Base-by-base conservation (phyloP, 202 grass and related monocot species). In the Panicum virgatum region DNA sequence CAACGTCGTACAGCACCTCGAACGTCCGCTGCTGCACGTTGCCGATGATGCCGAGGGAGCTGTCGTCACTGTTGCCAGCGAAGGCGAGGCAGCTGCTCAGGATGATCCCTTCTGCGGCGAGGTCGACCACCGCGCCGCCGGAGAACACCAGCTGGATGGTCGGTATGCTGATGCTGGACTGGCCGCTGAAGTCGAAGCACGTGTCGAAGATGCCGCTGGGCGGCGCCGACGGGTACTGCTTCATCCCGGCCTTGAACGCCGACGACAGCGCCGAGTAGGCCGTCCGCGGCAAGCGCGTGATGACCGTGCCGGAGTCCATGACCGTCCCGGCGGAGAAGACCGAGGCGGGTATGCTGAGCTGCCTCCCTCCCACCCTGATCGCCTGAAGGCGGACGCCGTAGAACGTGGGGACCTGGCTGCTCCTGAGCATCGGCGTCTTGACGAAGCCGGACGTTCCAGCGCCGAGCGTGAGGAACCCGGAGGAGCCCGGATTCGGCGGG, bases 21-120 rank as follows among this genome's bases (percentile, higher is more conserved):
- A 91, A 73, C 56, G 84, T 81, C 44, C 65, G 29, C 76, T 92
- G 90, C 65, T 89, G 90, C 50, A 84, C 83, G 43, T 89, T 89
- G 9, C 90, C 90, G n/a, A 92, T 83, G 75, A 92, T 23, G 19
- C 80, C 59, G 1, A 1, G 7, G 9, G 9, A 26, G 15, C 38
- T 20, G 75, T 48, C 81, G 42, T 56, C 67, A 5, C 26, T 12
- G 3, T 53, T 85, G 11, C 12, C 25, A 1, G 80, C n/a, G 78
- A 92, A 92, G 34, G 83, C 86, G 34, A 92, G 83, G 72, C 90
- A 92, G 51, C 2, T 50, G 8, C 8, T 15, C 4, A 34, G 2
- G 6, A 89, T 54, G 26, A 86, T 89, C 65, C 86, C 90, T n/a
- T 38, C n/a, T 0, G 0, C 2, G 16, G n/a, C 66, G 25, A 92